A percentile compares a stretch with the other conserved stretches of the same genome.
Evolutionary conservation across 208 protist genomes (phyloP).

Genomic region (Blastocrithidia nonstop): DNA sequence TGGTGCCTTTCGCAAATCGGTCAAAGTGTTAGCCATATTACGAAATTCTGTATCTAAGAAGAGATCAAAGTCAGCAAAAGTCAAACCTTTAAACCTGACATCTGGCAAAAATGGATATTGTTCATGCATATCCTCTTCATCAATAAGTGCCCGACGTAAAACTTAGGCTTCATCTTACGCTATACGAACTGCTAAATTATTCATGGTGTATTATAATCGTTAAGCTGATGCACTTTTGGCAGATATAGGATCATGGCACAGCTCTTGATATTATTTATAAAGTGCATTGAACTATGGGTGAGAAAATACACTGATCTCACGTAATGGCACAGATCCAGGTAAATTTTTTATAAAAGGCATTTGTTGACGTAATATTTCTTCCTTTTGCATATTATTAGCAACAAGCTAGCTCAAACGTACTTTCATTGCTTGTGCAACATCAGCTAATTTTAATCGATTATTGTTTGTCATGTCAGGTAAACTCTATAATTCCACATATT

Average conservation of each 20-base stretch:
- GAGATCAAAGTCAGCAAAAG: slow-evolving; percentile 17
- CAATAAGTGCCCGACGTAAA: slow-evolving; percentile 7
- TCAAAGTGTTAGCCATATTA: slow-evolving; percentile 15
- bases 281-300: slow-evolving; percentile 13
- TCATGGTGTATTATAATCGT: slow-evolving; percentile 26
- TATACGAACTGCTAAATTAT: slow-evolving; percentile 11
- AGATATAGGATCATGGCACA: slow-evolving; percentile 11
- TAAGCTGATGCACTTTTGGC: slow-evolving; percentile 9
- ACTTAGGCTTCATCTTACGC: slow-evolving; percentile 20
- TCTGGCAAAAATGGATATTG: slow-evolving; percentile 23
- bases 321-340: slow-evolving; percentile 12
- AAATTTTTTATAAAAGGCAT: slow-evolving; percentile 16
- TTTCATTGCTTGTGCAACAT: slow-evolving; percentile 11
- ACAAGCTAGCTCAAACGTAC: slow-evolving; percentile 8
- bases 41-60: slow-evolving; percentile 26
- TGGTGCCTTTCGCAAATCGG: slow-evolving; percentile 8
- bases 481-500: slow-evolving; percentile 6
- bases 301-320: slow-evolving; percentile 12
- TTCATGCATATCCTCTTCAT: slow-evolving; percentile 14
- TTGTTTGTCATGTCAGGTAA: not conserved
- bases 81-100: slow-evolving; percentile 18
- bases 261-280: slow-evolving; percentile 14
- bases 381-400: slow-evolving; percentile 5
- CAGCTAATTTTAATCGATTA: slow-evolving; percentile 1
- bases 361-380: slow-evolving; percentile 8